phyloP scores from a whole-genome alignment of 176 grass and related monocot species.

The Thalia dealbata region DNA sequence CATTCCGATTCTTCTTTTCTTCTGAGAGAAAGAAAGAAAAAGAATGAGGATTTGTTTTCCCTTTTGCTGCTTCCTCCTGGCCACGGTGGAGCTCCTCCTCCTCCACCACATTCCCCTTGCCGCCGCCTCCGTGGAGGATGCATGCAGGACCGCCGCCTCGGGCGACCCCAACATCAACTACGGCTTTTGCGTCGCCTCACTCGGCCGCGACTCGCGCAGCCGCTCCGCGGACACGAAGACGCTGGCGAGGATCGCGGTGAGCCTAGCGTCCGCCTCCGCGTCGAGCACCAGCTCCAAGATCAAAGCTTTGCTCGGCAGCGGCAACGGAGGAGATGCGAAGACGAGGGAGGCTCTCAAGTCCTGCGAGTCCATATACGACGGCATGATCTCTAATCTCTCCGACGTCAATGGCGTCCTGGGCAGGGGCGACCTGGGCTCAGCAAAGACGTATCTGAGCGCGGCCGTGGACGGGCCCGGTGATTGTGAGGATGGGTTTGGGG shows the following conservation, averaged over 20 bases:
- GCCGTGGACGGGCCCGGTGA: not conserved
- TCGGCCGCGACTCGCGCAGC: conserved; percentile 18
- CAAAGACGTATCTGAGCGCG: not conserved
- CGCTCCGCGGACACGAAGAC: conserved; percentile 1
- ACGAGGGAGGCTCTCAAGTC: not conserved
- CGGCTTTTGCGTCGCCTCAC: conserved; percentile 39
- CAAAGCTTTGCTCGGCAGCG: conserved; percentile 2
- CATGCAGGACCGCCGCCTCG: conserved; percentile 10
- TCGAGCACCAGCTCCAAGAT: conserved; percentile 11
- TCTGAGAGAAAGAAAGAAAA: no score
- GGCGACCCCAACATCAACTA: conserved; percentile 33
- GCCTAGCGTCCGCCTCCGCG: conserved; percentile 11
- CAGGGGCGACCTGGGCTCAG: not conserved
- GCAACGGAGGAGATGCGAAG: not conserved
- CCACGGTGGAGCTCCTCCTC: not conserved
- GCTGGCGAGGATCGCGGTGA: conserved; percentile 29
- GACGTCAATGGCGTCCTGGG: not conserved
- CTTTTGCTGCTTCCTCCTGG: not conserved
- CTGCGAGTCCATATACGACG: not conserved
- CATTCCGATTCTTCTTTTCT: no score
- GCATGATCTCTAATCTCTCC: not conserved
- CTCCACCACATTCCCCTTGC: not conserved
- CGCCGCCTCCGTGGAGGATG: conserved; percentile 10
- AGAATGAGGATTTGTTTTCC: no score
- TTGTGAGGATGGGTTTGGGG: not conserved